Conservation (phyloP, 2,329 filamentous ascomycete species). For the Triangularia setosa region DNA sequence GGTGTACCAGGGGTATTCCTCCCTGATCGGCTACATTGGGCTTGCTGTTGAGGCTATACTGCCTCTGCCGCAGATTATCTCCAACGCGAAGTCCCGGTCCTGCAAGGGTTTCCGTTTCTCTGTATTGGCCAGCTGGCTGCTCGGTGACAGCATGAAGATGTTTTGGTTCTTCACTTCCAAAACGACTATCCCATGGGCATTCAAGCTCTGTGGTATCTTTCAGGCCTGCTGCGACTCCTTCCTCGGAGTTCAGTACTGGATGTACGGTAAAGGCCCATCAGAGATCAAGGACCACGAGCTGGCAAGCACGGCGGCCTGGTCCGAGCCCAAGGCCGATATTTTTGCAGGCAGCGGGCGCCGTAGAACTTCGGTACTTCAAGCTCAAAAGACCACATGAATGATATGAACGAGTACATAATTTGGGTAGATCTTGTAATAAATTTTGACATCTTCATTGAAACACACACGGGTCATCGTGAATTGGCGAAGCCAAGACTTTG, state of each 20-base stretch:
- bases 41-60: conserved; percentile 77
- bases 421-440: conserved; percentile 8
- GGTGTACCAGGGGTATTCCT: conserved; percentile 63
- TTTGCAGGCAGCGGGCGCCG: conserved; percentile 1
- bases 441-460: neutral
- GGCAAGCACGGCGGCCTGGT: conserved; percentile 3
- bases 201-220: conserved; percentile 79
- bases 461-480: neutral
- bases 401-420: neutral
- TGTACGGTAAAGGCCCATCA: conserved; percentile 57
- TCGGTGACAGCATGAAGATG: conserved; percentile 83
- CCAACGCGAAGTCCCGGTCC: conserved; percentile 64
- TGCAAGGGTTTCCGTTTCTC: conserved; percentile 75
- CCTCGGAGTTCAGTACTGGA: conserved; percentile 69
- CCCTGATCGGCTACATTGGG: conserved; percentile 68
- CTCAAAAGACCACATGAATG: conserved; percentile 22
- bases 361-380: conserved; percentile 16
- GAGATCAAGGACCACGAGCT: conserved; percentile 32
- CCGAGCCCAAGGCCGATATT: conserved; percentile 9
- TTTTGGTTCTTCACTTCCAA: conserved; percentile 76
- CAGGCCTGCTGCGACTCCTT: conserved; percentile 73
- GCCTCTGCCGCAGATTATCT: conserved; percentile 71
- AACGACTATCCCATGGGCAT: conserved; percentile 68
- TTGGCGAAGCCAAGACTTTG: neutral
- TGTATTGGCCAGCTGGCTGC: conserved; percentile 72